Evolutionary conservation across 108 stramenopile species (phyloP), one percentile per base, ranked within the genome.

Genomic region (Nitzschia sp.): DNA sequence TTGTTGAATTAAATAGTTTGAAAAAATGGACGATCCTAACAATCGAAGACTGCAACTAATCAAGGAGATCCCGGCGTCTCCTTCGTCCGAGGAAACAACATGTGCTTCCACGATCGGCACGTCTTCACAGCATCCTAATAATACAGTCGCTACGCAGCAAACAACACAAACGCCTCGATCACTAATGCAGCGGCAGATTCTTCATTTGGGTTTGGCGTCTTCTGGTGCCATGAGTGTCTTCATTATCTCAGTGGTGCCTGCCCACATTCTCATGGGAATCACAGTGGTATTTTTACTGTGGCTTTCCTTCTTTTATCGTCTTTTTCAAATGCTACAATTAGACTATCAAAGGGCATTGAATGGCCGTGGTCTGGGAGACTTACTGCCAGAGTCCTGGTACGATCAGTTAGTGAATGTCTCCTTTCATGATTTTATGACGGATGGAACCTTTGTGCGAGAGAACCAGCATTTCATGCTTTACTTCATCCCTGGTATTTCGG

Each of bases 361-460:
- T 33, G 70, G 79, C 13, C 56, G 70, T 28, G 79, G 79, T 9
- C 38, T 80, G 5, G 79, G 70, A 11, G 54, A 54, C 17, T 75
- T 80, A 58, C 68, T 88, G n/a, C 88, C 88, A 13, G 75, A 67
- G 2, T 82, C 78, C 0, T 30, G 84, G 45, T 72, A 79, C 60
- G 38, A 78, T 17, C 51, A 64, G 24, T 57, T 89, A 54, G 79
- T 77, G 1, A 68, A 85, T 28, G 83, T 77, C 30, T 78, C 76
- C 1, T 51, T 93, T 18, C 87, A 93, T 66, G 87, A 93, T 21
- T 84, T 69, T 46, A 82, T 93, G 80, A 86, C 58, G 9, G 83
- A 85, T 25, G 59, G 66, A 0, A 64, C 72, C 19, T 74, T 76
- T 31, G 64, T 68, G 18, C 65, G 70, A 61, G 82, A 90, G 55